A percentile compares a stretch with the other conserved stretches of the same genome.
Conservation (phyloP, 2,329 filamentous ascomycete species). For the Fusarium cyanostomum region DNA sequence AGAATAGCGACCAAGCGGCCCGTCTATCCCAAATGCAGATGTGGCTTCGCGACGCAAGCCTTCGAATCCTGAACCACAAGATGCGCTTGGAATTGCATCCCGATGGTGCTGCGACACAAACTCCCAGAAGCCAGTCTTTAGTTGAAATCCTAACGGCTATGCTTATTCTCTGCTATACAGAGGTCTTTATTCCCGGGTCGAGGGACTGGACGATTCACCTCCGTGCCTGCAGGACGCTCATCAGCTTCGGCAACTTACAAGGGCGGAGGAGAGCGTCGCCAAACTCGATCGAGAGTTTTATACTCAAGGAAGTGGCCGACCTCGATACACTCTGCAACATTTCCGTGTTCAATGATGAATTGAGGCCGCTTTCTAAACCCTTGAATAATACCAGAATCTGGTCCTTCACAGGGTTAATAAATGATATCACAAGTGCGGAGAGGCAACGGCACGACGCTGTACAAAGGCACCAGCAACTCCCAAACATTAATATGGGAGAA, state of each 20-base stretch:
- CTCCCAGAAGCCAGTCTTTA: not conserved
- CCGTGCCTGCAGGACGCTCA: constrained; percentile 5
- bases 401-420: constrained; percentile 8
- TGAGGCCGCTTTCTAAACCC: not conserved
- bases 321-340: constrained; percentile 7
- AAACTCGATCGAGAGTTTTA: constrained; percentile 5
- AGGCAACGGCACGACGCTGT: not conserved
- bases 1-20: not conserved
- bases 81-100: not conserved
- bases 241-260: not conserved
- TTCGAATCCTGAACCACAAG: constrained; percentile 7
- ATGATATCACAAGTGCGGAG: constrained; percentile 12
- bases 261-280: not conserved
- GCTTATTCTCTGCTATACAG: constrained; percentile 8
- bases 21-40: constrained; percentile 5
- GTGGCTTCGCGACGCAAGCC: constrained; percentile 5
- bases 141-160: constrained; percentile 8
- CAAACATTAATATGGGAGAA: not conserved
- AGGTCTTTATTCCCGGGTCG: constrained; percentile 10
- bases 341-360: constrained; percentile 4
- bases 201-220: constrained; percentile 11
- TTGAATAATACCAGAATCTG: not conserved
- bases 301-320: constrained; percentile 9
- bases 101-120: not conserved
- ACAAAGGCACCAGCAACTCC: not conserved